Base-by-base conservation (phyloP, 1,284 basidiomycete species). In the Moesziomyces sp. region DNA sequence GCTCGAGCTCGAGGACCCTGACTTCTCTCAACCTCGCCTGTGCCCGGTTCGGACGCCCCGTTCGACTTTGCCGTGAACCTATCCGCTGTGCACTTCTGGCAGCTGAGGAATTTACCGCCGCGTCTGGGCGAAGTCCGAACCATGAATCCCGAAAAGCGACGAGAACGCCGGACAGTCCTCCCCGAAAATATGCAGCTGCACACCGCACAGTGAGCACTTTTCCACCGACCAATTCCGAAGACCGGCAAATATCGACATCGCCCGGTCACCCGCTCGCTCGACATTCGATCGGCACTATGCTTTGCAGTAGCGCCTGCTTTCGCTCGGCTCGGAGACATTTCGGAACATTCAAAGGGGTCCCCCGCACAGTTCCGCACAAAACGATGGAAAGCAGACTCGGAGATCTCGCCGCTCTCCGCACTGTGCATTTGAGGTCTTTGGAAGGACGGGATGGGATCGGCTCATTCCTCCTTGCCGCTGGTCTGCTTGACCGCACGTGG, bases 191-290 rank as follows among this genome's bases (percentile, higher is more conserved):
- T 40, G 16, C 18, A 40, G 38, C 38, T 6, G 16, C 38, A 40
- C 16, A 16, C 38, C 16, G 38, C 38, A 18, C 38, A 40, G 3
- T 18, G 4, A 4, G 5, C 38, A 40, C 18, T 18, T 45, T 18
- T 45, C 19, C 16, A 64, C 69, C 63, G 59, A 66, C 52, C 23
- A 66, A 62, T 35, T 30, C 59, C 69, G 59, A 67, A 72, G 33
- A 67, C 58, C 63, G 63, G 58, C 63, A 21, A 72, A 58, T 18
- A 42, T 67, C 58, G 58, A 66, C 11, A 19, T 40, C 38, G 5
- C 38, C 38, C 38, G 38, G 38, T 40, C 38, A 18, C 23, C 18
- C 28, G 5, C 2, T 28, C 24, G 18, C 24, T 61, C 59, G 53
- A 52, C 18, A 5, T 42, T 62, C 48, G 46, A 44, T 51, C 23